phyloP scores from a whole-genome alignment of 495 filamentous ascomycete species.

The Amniculicola lignicola region DNA sequence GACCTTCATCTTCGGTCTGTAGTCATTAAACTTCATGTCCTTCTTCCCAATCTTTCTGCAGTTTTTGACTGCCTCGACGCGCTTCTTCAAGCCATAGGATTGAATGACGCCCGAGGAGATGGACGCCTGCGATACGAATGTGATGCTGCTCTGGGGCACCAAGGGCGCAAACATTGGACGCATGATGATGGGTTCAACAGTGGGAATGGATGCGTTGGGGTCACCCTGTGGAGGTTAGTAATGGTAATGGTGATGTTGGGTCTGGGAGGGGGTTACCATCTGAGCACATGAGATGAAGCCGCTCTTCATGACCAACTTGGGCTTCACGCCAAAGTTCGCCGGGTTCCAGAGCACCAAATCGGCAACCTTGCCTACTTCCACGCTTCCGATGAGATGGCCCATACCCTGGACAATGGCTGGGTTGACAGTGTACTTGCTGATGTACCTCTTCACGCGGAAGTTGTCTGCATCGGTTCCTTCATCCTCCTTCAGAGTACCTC shows the following conservation, averaged over 20 bases:
- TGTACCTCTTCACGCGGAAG: slow-evolving; percentile 87
- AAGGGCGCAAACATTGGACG: slow-evolving; percentile 82
- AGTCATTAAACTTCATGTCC: slow-evolving; percentile 93
- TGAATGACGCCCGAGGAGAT: slow-evolving; percentile 63
- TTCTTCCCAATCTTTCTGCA: slow-evolving; percentile 80
- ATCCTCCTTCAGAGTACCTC: slow-evolving; percentile 74
- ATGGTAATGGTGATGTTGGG: background rate
- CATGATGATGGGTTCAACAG: slow-evolving; percentile 80
- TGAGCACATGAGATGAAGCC: slow-evolving; percentile 82
- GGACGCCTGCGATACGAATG: slow-evolving; percentile 77
- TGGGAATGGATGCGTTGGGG: slow-evolving; percentile 89
- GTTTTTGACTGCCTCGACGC: slow-evolving; percentile 74
- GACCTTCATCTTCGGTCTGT: slow-evolving; percentile 86
- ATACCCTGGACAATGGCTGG: slow-evolving; percentile 93
- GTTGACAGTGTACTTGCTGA: slow-evolving; percentile 98
- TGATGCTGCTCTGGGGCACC: slow-evolving; percentile 69
- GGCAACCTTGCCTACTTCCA: slow-evolving; percentile 88
- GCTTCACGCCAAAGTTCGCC: slow-evolving; percentile 85
- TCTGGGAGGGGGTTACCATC: slow-evolving; percentile 60
- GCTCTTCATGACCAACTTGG: slow-evolving; percentile 77
- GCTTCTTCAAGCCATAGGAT: slow-evolving; percentile 71
- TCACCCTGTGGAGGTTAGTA: slow-evolving; percentile 61
- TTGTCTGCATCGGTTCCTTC: slow-evolving; percentile 83
- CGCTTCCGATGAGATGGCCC: slow-evolving; percentile 79
- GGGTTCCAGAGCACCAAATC: slow-evolving; percentile 90